Conservation (phyloP, 495 filamentous ascomycete species). For the Annulohypoxylon moriforme region DNA sequence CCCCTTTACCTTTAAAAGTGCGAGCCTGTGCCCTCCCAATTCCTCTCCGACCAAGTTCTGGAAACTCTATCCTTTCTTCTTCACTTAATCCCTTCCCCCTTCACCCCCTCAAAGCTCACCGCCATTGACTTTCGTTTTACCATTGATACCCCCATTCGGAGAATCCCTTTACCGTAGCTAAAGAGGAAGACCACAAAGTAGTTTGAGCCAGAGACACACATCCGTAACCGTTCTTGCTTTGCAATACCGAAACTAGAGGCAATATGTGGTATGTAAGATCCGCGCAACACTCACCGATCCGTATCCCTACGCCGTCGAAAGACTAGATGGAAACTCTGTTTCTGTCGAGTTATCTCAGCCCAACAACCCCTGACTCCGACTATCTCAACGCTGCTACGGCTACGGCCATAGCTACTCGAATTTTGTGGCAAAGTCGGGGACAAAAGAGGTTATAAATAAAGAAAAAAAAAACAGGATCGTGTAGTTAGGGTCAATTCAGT, state of each 20-base stretch:
- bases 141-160: slow-evolving; percentile 29
- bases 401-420: not conserved
- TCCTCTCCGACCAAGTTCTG: slow-evolving; percentile 32
- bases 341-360: not conserved
- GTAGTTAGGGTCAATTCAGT: slow-evolving; percentile 13
- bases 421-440: not conserved
- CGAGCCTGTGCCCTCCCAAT: slow-evolving; percentile 24
- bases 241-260: slow-evolving; percentile 25
- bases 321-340: slow-evolving; percentile 7
- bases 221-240: slow-evolving; percentile 22
- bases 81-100: slow-evolving; percentile 19
- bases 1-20: slow-evolving; percentile 33
- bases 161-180: slow-evolving; percentile 13
- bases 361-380: not conserved
- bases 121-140: slow-evolving; percentile 40
- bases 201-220: slow-evolving; percentile 23
- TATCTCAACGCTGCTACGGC: not conserved
- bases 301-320: not conserved
- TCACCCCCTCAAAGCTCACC: slow-evolving; percentile 48
- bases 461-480: not conserved
- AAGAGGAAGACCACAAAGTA: slow-evolving; percentile 15
- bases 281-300: slow-evolving; percentile 7
- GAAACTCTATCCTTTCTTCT: slow-evolving; percentile 39
- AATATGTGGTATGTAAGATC: slow-evolving; percentile 44
- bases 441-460: not conserved